Conservation (phyloP, 495 filamentous ascomycete genomes). For the Hapsidospora chrysogenum region DNA sequence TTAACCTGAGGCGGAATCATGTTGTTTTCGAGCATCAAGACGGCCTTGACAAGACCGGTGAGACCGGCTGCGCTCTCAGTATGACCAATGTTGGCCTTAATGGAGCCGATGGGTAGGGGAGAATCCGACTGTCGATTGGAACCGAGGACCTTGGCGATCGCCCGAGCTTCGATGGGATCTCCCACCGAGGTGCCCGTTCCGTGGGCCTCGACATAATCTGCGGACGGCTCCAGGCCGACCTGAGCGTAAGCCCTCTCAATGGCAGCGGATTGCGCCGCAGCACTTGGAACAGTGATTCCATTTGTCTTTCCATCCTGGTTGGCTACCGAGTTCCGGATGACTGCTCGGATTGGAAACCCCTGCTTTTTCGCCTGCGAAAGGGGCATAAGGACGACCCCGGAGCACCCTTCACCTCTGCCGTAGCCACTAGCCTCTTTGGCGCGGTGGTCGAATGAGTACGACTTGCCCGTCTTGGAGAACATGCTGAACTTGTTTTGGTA, state of each 20-base stretch:
- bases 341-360: constrained; percentile 37
- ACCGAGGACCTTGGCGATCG: constrained; percentile 11
- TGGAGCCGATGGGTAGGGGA: constrained; percentile 26
- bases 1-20: constrained; percentile 39
- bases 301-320: constrained; percentile 40
- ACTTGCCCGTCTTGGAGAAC: constrained; percentile 16
- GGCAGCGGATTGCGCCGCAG: constrained; percentile 32
- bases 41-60: constrained; percentile 40
- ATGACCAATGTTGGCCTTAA: constrained; percentile 43
- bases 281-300: constrained; percentile 40
- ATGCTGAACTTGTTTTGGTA: constrained; percentile 9
- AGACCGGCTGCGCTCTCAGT: constrained; percentile 32
- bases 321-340: constrained; percentile 38
- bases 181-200: constrained; percentile 38
- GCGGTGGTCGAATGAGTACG: constrained; percentile 25
- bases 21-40: constrained; percentile 32
- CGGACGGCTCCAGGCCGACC: constrained; percentile 13
- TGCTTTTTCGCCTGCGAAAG: constrained; percentile 36
- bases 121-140: not conserved
- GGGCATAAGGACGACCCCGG: constrained; percentile 39
- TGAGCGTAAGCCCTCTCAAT: constrained; percentile 33
- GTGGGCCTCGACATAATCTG: constrained; percentile 23
- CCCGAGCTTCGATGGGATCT: constrained; percentile 21
- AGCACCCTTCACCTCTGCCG: constrained; percentile 40
- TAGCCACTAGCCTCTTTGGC: constrained; percentile 41